These are phyloP conservation scores for Beta macrorhiza DNA, from an alignment of 179 eudicot species.

Conservation along the genomic window DNA sequence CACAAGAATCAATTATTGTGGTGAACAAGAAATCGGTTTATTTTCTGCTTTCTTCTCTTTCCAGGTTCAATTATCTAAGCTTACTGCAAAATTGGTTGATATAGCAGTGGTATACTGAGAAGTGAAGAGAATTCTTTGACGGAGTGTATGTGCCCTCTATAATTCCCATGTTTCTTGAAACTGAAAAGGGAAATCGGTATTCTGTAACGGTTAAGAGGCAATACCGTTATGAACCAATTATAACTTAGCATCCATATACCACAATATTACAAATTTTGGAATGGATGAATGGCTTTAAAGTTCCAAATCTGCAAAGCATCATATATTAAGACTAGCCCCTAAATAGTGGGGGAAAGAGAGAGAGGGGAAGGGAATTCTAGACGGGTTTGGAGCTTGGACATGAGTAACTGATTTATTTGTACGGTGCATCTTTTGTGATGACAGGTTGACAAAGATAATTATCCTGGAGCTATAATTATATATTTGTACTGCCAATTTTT, in stretches of 20 bases:
- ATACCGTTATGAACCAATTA: background rate
- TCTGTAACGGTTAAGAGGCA: background rate
- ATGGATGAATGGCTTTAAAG: background rate
- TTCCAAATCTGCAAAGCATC: too few species aligned
- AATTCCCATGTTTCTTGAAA: conserved; percentile 7
- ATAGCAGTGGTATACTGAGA: too few species aligned
- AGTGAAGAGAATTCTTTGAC: too few species aligned
- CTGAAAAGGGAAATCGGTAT: background rate
- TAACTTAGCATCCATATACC: background rate
- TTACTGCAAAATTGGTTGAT: too few species aligned
- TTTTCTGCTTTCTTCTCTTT: too few species aligned
- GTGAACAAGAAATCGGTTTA: too few species aligned
- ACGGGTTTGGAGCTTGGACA: background rate
- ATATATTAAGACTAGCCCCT: too few species aligned
- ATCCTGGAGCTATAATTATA: background rate
- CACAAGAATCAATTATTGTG: too few species aligned
- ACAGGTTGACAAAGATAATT: background rate
- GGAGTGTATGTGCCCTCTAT: background rate
- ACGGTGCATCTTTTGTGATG: background rate
- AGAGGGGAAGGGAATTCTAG: background rate
- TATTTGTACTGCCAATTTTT: background rate
- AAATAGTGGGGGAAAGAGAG: too few species aligned
- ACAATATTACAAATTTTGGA: background rate
- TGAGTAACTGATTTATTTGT: background rate
- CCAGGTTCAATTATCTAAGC: too few species aligned